Percentiles rank a stretch among this genome's conserved stretches.
Evolutionary conservation across 2,329 filamentous ascomycete genomes (phyloP).

Genomic region (Tympanopsis confertula): DNA sequence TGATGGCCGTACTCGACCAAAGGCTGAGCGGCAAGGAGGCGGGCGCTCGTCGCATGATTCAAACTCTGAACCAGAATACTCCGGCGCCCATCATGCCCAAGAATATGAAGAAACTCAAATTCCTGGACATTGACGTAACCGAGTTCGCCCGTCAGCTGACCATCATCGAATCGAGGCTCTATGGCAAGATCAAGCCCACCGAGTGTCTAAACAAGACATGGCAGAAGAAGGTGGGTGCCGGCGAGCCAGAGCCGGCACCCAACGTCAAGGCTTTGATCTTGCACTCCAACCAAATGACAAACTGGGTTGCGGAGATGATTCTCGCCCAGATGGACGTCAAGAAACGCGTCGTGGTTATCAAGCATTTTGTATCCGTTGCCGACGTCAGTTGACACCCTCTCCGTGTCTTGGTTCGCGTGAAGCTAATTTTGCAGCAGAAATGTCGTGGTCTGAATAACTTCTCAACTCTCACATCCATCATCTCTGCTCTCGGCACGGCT

Average conservation of each 20-base stretch:
- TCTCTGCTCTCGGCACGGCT: conserved; percentile 86
- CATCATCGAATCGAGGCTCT: conserved; percentile 88
- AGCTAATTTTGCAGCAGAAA: conserved; percentile 47
- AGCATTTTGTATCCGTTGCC: conserved; percentile 92
- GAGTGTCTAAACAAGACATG: conserved; percentile 98
- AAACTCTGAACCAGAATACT: conserved; percentile 71
- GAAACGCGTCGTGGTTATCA: conserved; percentile 92
- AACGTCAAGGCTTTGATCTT: conserved; percentile 95
- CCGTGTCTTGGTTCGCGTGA: not conserved
- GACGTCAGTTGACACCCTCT: conserved; percentile 56
- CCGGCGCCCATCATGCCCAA: conserved; percentile 88
- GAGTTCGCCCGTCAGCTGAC: conserved; percentile 97
- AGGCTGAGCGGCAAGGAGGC: conserved; percentile 79
- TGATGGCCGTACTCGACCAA: conserved; percentile 82
- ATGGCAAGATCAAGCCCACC: conserved; percentile 88
- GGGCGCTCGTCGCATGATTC: conserved; percentile 72
- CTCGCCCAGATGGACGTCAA: conserved; percentile 87
- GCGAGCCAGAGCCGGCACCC: conserved; percentile 72
- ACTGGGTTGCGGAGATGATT: conserved; percentile 99
- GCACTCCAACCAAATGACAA: conserved; percentile 96
- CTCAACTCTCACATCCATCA: conserved; percentile 93
- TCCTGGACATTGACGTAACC: conserved; percentile 87
- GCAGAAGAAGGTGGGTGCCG: conserved; percentile 84
- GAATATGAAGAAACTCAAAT: conserved; percentile 99
- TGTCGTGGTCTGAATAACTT: conserved; percentile 91